Conservation (phyloP, 441 rosid species). For the Syzygium malaccense region DNA sequence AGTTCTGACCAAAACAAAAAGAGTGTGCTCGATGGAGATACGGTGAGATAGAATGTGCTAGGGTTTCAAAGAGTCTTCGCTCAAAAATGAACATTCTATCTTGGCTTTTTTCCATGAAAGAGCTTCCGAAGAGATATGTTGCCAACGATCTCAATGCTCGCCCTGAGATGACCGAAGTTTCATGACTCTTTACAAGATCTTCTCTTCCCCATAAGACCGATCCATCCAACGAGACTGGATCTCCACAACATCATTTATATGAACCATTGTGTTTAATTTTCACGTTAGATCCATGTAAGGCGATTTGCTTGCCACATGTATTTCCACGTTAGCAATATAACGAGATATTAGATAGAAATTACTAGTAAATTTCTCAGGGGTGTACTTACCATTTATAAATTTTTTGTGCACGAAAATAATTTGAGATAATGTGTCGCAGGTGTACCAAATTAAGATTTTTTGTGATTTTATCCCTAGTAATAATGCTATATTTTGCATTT, state of each 20-base stretch:
- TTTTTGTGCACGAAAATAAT: not conserved
- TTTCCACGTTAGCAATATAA: not conserved
- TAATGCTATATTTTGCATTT: not conserved
- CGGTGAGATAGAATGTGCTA: not conserved
- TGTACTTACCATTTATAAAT: too few species aligned
- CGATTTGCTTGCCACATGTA: accelerated
- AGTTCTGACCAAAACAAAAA: too few species aligned
- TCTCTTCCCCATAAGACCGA: accelerated
- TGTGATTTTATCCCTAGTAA: not conserved
- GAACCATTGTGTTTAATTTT: not conserved
- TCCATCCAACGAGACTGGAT: not conserved
- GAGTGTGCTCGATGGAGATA: not conserved
- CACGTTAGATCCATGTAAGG: accelerated
- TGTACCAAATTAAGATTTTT: too few species aligned
- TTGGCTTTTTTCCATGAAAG: not conserved
- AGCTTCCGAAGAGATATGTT: not conserved
- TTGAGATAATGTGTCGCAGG: too few species aligned
- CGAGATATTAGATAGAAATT: not conserved
- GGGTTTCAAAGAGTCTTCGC: not conserved
- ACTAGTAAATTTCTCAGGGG: too few species aligned
- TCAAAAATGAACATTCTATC: not conserved
- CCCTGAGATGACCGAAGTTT: not conserved
- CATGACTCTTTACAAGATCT: not conserved
- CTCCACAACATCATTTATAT: not conserved
- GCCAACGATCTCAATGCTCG: not conserved